Evolutionary conservation across 768 basidiomycete genomes (phyloP), one percentile per base, ranked within the genome.

Genomic region (Coprinellus micaceus): DNA sequence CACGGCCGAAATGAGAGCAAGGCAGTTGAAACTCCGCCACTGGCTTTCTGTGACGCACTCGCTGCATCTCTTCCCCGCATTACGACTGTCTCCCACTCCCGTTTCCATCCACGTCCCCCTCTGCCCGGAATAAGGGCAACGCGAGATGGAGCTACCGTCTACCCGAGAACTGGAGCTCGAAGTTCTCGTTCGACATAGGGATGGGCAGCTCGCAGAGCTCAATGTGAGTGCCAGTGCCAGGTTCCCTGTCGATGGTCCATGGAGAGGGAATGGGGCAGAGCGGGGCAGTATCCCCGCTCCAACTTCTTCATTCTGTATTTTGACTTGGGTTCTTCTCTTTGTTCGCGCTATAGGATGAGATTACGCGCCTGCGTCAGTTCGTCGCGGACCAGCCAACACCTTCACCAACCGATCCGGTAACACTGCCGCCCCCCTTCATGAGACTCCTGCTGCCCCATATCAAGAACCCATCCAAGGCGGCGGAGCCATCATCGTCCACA

Each of bases 161-260:
- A 72, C 82, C 52, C 80, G 91, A 69, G 89, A 93, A 71, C 76
- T 91, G 59, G 89, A 92, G 69, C 84, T 94, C 40, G 92, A 94
- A 71, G 79, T 82, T 26, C 77, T 88, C 13, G 74, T 93, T n/a
- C 78, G 89, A 63, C 80, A 85, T 66, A 81, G 88, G 66, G 89
- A 94, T 70, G 75, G 76, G 54, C 86, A 90, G 67, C 72, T 92
- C 50, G 74, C 80, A 51, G 81, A 87, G 66, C 82, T 92, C 61
- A 86, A 78, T 63, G 91, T 91, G 70, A 72, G 86, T 76, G 52
- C 40, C 24, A 49, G 47, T 17, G 25, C 7, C 40, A 37, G 36
- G 9, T 9, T 37, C 46, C 22, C 50, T 39, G 37, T 26, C 51
- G 45, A 48, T 53, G 19, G 33, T 15, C 25, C 22, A n/a, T 28